Evolutionary conservation across 805 yeast species (phyloP).

Genomic region (Metschnikowia similis): DNA sequence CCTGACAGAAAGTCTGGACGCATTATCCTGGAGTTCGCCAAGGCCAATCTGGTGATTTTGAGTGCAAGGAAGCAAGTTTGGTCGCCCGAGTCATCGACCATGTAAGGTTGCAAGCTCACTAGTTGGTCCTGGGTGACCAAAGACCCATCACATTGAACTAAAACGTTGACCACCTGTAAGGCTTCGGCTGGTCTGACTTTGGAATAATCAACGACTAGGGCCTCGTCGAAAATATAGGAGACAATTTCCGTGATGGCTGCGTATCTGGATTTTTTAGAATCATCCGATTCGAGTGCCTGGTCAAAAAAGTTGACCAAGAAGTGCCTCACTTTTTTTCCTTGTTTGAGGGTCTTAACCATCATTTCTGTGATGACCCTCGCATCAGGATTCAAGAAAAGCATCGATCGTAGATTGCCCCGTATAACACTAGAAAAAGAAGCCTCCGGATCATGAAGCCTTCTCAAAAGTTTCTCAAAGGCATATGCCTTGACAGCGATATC

Average conservation of each 20-base stretch:
- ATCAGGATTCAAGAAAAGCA: slow-evolving; percentile 19
- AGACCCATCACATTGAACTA: slow-evolving; percentile 49
- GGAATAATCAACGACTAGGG: slow-evolving; percentile 2
- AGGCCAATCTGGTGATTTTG: slow-evolving; percentile 48
- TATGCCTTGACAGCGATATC: slow-evolving; percentile 31
- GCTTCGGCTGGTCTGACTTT: neutral
- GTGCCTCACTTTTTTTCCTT: slow-evolving; percentile 24
- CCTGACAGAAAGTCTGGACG: slow-evolving; percentile 48
- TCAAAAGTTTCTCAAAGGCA: slow-evolving; percentile 50
- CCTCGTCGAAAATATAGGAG: slow-evolving; percentile 4
- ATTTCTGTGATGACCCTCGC: neutral
- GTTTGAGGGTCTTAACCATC: neutral
- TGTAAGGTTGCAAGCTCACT: slow-evolving; percentile 57
- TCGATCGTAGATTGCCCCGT: slow-evolving; percentile 24
- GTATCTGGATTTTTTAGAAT: neutral
- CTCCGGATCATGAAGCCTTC: slow-evolving; percentile 68
- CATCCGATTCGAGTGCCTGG: neutral
- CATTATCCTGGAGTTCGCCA: slow-evolving; percentile 42
- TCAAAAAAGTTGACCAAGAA: slow-evolving; percentile 2
- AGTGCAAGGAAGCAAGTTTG: slow-evolving; percentile 47
- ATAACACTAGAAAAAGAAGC: slow-evolving; percentile 43
- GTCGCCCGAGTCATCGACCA: slow-evolving; percentile 46
- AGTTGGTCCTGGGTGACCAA: slow-evolving; percentile 66
- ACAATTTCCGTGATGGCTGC: neutral
- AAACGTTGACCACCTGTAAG: slow-evolving; percentile 50